Percentiles rank a stretch among this genome's conserved stretches.
Conservation (phyloP, 345 rosid species). For the Citrus maxima region DNA sequence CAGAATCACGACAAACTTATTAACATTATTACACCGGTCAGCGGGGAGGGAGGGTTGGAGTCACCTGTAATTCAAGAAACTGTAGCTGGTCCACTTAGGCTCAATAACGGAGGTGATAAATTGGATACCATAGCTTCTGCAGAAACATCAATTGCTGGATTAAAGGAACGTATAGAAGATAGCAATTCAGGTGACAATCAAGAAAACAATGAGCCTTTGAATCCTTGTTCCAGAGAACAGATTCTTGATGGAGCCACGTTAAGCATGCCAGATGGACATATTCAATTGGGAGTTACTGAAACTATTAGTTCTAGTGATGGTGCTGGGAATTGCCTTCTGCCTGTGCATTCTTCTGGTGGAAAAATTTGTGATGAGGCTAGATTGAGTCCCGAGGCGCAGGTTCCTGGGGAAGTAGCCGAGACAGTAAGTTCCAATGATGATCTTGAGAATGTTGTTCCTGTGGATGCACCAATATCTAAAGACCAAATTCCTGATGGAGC, state of each 20-base stretch:
- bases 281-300: slow-evolving; percentile 8
- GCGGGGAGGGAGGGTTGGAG: slow-evolving; percentile 8
- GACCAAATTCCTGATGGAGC: slow-evolving; percentile 14
- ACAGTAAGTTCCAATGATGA: slow-evolving; percentile 12
- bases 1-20: not conserved
- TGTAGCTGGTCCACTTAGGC: slow-evolving; percentile 7
- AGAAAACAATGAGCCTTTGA: slow-evolving; percentile 18
- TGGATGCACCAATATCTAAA: slow-evolving; percentile 15
- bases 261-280: slow-evolving; percentile 8
- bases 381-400: not conserved
- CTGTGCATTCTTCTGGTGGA: slow-evolving; percentile 20
- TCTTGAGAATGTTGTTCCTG: slow-evolving; percentile 19
- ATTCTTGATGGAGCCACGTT: slow-evolving; percentile 18
- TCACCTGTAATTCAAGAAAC: slow-evolving; percentile 17
- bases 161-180: slow-evolving; percentile 12
- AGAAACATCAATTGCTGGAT: slow-evolving; percentile 8
- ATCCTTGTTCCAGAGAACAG: slow-evolving; percentile 20
- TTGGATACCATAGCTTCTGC: slow-evolving; percentile 15
- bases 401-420: slow-evolving; percentile 12
- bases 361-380: slow-evolving; percentile 17
- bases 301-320: slow-evolving; percentile 10
- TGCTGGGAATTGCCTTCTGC: not conserved
- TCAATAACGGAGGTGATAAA: slow-evolving; percentile 8
- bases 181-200: slow-evolving; percentile 17
- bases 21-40: slow-evolving; percentile 11